Conservation (phyloP, 164 flowering plant species). For the Tinospora cordifolia region DNA sequence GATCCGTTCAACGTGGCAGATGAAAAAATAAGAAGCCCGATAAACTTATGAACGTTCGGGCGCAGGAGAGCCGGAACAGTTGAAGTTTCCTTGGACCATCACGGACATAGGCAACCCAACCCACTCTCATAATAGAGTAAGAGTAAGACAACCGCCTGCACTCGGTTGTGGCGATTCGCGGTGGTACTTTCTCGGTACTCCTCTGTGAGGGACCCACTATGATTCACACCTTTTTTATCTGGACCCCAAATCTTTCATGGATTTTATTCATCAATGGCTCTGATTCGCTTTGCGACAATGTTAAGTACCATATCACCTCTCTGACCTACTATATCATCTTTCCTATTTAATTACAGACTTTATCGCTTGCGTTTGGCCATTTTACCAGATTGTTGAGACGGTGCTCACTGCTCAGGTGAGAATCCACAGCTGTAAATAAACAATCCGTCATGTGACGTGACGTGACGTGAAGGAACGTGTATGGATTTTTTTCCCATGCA, state of each 20-base stretch:
- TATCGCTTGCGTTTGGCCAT: no score
- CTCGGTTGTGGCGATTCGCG: conserved; percentile 2
- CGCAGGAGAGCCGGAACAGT: background rate
- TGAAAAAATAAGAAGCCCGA: background rate
- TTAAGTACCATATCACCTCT: no score
- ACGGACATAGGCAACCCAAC: conserved; percentile 28
- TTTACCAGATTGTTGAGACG: no score
- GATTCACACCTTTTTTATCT: background rate
- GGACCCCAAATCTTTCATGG: background rate
- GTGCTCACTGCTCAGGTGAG: no score
- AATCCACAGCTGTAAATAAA: no score
- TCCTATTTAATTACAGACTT: no score
- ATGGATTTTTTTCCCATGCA: no score
- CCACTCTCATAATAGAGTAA: conserved; percentile 1
- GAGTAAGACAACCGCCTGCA: conserved; percentile 33
- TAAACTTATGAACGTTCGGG: no score
- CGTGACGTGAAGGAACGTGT: no score
- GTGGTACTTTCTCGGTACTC: background rate
- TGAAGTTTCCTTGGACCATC: background rate
- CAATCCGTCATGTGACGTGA: no score
- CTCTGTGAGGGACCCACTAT: background rate
- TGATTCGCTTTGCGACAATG: background rate
- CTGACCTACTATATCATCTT: no score
- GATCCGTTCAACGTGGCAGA: background rate
- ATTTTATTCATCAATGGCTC: background rate